These are phyloP conservation scores for Odontarrhena argentea DNA, from an alignment of 345 rosid species.

Conservation along the genomic window DNA sequence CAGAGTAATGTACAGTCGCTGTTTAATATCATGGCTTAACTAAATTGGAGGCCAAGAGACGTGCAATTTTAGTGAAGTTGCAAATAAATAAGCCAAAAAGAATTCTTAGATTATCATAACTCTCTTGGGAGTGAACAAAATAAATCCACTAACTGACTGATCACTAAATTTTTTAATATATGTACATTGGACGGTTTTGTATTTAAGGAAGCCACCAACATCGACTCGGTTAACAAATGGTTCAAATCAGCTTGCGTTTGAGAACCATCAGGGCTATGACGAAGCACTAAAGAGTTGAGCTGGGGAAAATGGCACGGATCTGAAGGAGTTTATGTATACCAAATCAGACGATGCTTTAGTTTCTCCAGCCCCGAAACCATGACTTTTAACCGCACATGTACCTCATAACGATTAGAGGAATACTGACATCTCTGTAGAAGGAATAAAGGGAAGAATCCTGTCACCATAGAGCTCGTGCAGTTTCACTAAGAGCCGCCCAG, in stretches of 20 bases:
- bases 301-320: conserved; percentile 41
- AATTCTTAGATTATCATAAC: too few relatives aligned
- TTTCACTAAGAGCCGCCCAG: conserved; percentile 63
- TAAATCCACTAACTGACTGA: conserved; percentile 1
- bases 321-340: conserved; percentile 57
- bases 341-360: conserved; percentile 41
- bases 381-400: conserved; percentile 11
- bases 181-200: conserved; percentile 5
- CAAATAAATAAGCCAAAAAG: too few relatives aligned
- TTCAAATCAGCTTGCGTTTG: conserved; percentile 35
- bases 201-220: background rate
- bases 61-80: too few relatives aligned
- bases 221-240: background rate
- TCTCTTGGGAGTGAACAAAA: conserved; percentile 8
- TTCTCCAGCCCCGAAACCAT: conserved; percentile 5
- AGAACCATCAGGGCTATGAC: conserved; percentile 47
- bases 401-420: conserved; percentile 53
- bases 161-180: conserved; percentile 9
- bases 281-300: conserved; percentile 47
- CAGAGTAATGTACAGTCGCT: too few relatives aligned
- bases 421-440: conserved; percentile 73
- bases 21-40: too few relatives aligned
- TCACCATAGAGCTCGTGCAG: conserved; percentile 77
- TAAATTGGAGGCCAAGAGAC: too few relatives aligned
- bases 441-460: conserved; percentile 67